Base-by-base conservation (phyloP, 2,329 filamentous ascomycete species). In the Penicillium aurantiogriseum region DNA sequence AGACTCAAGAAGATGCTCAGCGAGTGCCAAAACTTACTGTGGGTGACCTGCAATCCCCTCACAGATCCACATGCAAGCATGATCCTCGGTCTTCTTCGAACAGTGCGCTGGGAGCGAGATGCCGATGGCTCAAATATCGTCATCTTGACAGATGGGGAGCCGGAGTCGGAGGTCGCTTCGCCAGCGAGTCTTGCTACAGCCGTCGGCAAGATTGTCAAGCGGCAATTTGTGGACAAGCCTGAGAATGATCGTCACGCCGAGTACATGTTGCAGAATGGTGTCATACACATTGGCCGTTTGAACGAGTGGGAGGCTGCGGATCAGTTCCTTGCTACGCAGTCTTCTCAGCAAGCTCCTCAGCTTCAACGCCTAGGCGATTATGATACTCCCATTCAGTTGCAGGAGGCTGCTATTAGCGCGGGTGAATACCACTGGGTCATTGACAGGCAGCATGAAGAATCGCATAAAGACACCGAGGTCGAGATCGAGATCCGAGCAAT, bases 61-160 rank as follows among this genome's bases (percentile, higher is more conserved):
- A 19, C 31, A 0, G 23, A 54, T 5, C 63, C 57, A n/a, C 54
- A 59, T 9, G 19, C 60, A 17, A 56, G 51, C 33, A 64, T 61
- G 49, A 63, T 53, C 13, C 13, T 60, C 25, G 64, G 64, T 7
- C 48, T 67, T 9, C 51, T 67, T 9, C 63, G 64, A 15, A 63
- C 64, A 2, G 50, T 65, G 27, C 61, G 64, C 9, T 62, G 58
- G 60, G 64, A 67, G 45, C 49, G 62, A n/a, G 54, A 62, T 19
- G 36, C 57, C 2, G 63, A 65, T 47, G 58, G 51, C 21, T 65
- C 59, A 5, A 67, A 65, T 23, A 61, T 64, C 0, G 52, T 63
- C 9, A 60, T 44, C 0, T 33, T 67, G 40, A 33, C 54, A 4
- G 38, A 61, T 27, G 44, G 43, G 5, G 40, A 59, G n/a, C 21